phyloP scores from a whole-genome alignment of 1,139 yeast genomes.

The Nakaseomyces kungkrabaensis region DNA sequence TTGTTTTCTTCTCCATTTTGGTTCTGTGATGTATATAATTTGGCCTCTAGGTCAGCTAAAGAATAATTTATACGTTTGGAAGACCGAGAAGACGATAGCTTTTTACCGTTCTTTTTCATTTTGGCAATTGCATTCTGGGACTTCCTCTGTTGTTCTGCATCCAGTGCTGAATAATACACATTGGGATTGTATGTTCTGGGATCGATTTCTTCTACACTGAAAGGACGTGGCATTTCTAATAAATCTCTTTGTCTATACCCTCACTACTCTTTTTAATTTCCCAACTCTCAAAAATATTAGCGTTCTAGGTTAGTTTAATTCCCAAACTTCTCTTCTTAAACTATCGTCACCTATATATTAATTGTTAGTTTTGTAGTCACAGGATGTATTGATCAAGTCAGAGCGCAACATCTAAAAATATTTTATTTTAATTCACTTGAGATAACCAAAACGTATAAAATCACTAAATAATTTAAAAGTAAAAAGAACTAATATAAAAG shows the following conservation, averaged over 20 bases:
- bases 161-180: slow-evolving; percentile 24
- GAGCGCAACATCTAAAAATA: no score
- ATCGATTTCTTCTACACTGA: slow-evolving; percentile 28
- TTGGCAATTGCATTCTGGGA: slow-evolving; percentile 6
- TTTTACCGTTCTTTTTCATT: slow-evolving; percentile 8
- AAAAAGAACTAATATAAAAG: no score
- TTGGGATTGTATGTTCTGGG: slow-evolving; percentile 26
- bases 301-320: no score
- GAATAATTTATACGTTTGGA: slow-evolving; percentile 28
- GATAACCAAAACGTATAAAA: neutral
- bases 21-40: slow-evolving; percentile 17
- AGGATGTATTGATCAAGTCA: no score
- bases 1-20: slow-evolving; percentile 5
- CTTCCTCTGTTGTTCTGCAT: slow-evolving; percentile 17
- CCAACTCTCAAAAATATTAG: no score
- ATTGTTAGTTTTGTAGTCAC: no score
- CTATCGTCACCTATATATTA: no score
- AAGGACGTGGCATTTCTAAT: neutral
- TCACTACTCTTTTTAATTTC: neutral
- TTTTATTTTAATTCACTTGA: no score
- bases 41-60: slow-evolving; percentile 28
- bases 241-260: neutral
- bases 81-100: slow-evolving; percentile 15
- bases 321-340: no score
- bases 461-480: neutral